Evolutionary conservation across 2,329 filamentous ascomycete genomes (phyloP).

Genomic region (Penicillium sp.): DNA sequence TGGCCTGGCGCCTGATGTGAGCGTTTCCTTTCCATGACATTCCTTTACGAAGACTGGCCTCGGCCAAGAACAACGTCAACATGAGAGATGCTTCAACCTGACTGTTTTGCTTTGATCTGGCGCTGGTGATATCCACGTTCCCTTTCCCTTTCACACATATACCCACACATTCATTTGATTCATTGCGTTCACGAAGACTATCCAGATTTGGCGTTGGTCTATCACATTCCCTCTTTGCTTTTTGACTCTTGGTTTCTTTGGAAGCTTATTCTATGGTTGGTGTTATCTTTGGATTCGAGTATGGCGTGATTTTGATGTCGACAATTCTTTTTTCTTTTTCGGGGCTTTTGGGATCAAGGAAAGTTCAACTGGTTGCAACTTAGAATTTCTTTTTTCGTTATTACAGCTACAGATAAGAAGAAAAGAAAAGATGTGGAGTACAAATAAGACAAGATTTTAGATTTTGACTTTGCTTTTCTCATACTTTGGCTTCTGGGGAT

Average conservation of each 20-base stretch:
- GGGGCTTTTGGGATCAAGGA: not conserved
- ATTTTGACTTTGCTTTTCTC: not conserved
- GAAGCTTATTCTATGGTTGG: too few species aligned
- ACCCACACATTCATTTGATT: not conserved
- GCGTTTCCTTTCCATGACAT: conserved; percentile 9
- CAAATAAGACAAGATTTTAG: conserved; percentile 2
- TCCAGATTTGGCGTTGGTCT: not conserved
- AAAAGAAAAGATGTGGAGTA: not conserved
- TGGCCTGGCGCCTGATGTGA: not conserved
- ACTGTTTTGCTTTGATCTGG: not conserved
- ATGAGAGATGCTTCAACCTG: conserved; percentile 10
- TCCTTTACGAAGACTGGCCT: conserved; percentile 9
- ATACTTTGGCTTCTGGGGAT: too few species aligned
- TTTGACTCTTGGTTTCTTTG: too few species aligned
- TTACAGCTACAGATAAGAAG: not conserved
- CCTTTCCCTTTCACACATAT: not conserved
- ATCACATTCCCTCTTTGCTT: not conserved
- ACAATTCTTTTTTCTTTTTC: not conserved
- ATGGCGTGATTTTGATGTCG: not conserved
- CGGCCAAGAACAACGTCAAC: not conserved
- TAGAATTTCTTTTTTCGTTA: not conserved
- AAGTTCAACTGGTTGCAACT: not conserved
- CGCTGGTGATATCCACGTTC: not conserved
- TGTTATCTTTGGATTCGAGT: not conserved
- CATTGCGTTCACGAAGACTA: not conserved